Base-by-base conservation (phyloP, 805 yeast genomes). In the Sugiyamaella qingdaonensis region DNA sequence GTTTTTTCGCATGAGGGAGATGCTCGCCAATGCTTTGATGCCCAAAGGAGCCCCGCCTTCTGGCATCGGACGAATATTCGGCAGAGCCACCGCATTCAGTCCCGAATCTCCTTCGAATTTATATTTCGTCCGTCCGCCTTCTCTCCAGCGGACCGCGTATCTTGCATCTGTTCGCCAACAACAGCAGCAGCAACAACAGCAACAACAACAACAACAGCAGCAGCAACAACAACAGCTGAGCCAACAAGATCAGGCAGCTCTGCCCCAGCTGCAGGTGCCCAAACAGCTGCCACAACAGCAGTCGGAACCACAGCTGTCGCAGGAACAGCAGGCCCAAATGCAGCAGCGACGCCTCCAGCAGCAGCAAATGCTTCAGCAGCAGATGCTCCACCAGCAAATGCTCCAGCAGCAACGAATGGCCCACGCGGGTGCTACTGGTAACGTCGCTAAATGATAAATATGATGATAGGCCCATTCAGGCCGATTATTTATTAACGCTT, bases 1-100 rank as follows among this genome's bases (percentile, higher is more conserved):
- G 53, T 88, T 88, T 61, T 76, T 94, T 61, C 80, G 95, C 56
- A 85, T 89, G 87, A 78, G 98, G 59, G 99, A 94, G 67, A 88
- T 91, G 84, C 87, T 92, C 70, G 96, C 97, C 1, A 81, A 87
- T 55, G 92, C 96, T 82, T 52, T 68, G 46, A 53, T 64, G 34
- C 71, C 72, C 10, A 78, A 59, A 33, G 63, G 87, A 41, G 74
- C 78, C 33, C 71, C 78, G 1, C 70, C 78, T 53, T 79, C 79
- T 43, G 80, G 86, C 5, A 80, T 86, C 37, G 95, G 95, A 11
- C 87, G 90, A 3, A 71, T 86, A 48, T 86, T 84, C 64, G 91
- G 94, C n/a, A 77, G 94, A 51, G 82, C 90, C 46, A 86, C 88
- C 1, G 79, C 84, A 46, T 79, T 87, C 53, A 86, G 86, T 65